Percentiles rank a stretch among this genome's conserved stretches.
Conservation (phyloP, 192 early-diverging fungal genomes). For the Podila minutissima region DNA sequence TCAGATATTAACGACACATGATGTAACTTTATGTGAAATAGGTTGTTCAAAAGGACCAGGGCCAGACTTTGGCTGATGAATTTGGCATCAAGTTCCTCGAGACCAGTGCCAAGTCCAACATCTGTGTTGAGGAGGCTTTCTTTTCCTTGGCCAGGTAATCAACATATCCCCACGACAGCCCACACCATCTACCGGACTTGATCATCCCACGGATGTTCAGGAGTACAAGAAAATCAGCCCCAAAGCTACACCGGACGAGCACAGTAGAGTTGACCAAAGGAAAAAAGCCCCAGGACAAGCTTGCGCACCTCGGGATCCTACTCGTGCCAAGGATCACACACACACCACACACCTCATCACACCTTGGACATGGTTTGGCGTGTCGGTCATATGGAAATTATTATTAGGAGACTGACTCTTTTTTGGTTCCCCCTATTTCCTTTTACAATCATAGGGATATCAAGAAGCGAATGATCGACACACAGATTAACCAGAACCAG, state of each 20-base stretch:
- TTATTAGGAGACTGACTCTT: too few relatives aligned
- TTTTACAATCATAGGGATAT: constrained; percentile 77
- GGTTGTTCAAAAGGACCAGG: constrained; percentile 96
- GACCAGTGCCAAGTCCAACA: constrained; percentile 98
- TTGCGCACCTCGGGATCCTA: not conserved
- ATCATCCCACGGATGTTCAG: not conserved
- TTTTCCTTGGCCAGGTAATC: constrained; percentile 89
- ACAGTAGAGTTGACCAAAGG: too few relatives aligned
- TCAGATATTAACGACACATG: not conserved
- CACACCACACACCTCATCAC: too few relatives aligned
- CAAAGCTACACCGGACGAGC: too few relatives aligned
- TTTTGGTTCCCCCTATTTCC: not conserved
- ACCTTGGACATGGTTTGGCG: too few relatives aligned
- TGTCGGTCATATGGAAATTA: too few relatives aligned
- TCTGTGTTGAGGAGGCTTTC: constrained; percentile 97
- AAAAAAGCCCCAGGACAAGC: too few relatives aligned
- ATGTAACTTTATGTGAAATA: constrained; percentile 21
- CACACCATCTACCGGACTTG: not conserved
- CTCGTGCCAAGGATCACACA: not conserved
- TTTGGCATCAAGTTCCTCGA: constrained; percentile 96
- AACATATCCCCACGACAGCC: not conserved
- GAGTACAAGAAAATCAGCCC: too few relatives aligned
- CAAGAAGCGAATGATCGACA: constrained; percentile 98
- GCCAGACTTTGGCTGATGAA: constrained; percentile 94
- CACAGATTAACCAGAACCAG: constrained; percentile 56